Evolutionary conservation across 192 early-diverging fungal species (phyloP).

Genomic region (Rhizophagus prolifer): DNA sequence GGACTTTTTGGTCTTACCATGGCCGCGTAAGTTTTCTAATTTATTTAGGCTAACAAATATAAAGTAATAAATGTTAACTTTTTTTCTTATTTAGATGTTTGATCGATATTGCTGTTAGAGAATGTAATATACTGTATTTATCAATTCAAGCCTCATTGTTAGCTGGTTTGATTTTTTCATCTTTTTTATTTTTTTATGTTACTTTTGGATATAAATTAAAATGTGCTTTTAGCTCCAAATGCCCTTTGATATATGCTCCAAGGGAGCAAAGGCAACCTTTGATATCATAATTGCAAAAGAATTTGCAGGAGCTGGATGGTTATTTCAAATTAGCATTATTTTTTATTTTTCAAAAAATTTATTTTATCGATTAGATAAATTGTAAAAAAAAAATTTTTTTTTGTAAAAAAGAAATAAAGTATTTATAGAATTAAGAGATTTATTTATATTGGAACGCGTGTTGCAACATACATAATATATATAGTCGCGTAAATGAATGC

Average conservation of each 20-base stretch:
- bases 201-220: neutral
- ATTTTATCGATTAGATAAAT: too few species aligned
- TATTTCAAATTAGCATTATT: neutral
- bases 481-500: too few species aligned
- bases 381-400: too few species aligned
- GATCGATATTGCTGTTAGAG: neutral
- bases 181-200: neutral
- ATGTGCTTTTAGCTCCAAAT: neutral
- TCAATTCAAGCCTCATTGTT: neutral
- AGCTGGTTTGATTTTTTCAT: neutral
- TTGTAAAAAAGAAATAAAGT: too few species aligned
- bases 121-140: neutral
- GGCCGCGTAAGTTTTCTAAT: neutral
- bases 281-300: neutral
- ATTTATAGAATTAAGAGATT: too few species aligned
- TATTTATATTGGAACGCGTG: too few species aligned
- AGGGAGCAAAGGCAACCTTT: neutral
- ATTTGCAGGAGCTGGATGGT: neutral
- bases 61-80: neutral
- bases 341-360: neutral
- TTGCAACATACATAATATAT: too few species aligned
- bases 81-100: neutral
- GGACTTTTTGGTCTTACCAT: neutral
- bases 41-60: neutral
- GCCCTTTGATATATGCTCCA: neutral